Evolutionary conservation across 176 grass and related monocot species (phyloP), one percentile per base, ranked within the genome.

Genomic region (Bothriochloa decipiens): DNA sequence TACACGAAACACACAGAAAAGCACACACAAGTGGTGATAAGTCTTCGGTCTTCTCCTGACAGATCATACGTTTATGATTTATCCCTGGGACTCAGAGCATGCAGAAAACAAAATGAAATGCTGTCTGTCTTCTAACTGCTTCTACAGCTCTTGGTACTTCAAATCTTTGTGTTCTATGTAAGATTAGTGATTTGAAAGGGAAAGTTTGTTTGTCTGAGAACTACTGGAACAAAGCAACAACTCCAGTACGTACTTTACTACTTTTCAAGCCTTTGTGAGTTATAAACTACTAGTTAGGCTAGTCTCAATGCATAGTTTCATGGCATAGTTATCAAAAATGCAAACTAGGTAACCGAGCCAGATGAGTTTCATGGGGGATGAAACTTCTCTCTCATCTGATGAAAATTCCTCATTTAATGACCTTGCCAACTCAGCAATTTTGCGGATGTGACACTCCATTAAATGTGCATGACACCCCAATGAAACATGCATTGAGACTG

Each of bases 1-100:
- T 32, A 43, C 72, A 79, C 61, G 65, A 41, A 67, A 73, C 20
- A 62, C 23, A 71, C 42, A 61, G 32, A 37, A 36, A 84, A 84
- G 41, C 41, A 50, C 26, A 47, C 72, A 14, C 33, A 25, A 15
- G 25, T 5, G 53, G 65, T 92, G 58, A 32, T 32, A 32, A 41
- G 25, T 5, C 52, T 57, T 84, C 28, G 69, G 61, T 68, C 40
- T 42, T 85, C 50, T 65, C 77, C 50, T 18, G 43, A 40, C 57
- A 79, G 23, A 74, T 45, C 86, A 35, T 65, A 66, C 55, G 4
- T 62, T 82, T n/a, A 14, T 1, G 22, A 11, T 60, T 60, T 61
- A 25, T 26, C 53, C 13, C 17, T 15, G 27, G 35, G 11, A 64
- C n/a, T 76, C 47, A 61, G 9, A 74, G 25, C 15, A 57, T 47